Evolutionary conservation across 1,284 basidiomycete species (phyloP), one percentile per base, ranked within the genome.

Genomic region (Trametes polyzona): DNA sequence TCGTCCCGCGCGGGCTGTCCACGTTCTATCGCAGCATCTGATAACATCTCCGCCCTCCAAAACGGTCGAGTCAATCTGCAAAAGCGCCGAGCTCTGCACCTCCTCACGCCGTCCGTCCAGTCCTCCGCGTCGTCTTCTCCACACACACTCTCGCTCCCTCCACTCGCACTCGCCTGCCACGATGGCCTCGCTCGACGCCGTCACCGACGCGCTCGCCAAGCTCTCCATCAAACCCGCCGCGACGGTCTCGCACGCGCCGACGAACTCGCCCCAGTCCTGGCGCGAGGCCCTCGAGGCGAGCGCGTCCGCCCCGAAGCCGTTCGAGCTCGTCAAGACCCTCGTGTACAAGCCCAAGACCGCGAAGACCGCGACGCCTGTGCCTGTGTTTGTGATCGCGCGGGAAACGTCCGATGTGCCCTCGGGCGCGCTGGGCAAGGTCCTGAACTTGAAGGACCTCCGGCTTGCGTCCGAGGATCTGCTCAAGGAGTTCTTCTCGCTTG

Each of bases 291-390:
- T 93, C 64, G 73, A 77, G 55, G 76, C 79, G 6, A 72, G 73
- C 46, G 59, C 77, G 29, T 72, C 78, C 24, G 76, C 80, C 30
- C 88, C 90, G 1, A 70, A 75, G 48, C 74, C 77, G 6, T 91
- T 88, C 69, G 82, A 90, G 69, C 78, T 91, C 64, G 81, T 89
- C 71, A 94, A 95, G 74, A 91, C 88, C 32, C 83, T 95, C 65
- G 89, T 94, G 52, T 94, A 91, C 83, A 95, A 95, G 70, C 92
- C 93, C 33, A 94, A 94, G 75, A 94, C 94, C 1, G 90, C 95
- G 46, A 97, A 97, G 76, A 83, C 84, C 0, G 93, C 92, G 6
- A 86, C 84, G 24, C 87, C 93, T 1, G 83, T 93, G 53, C 95
- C 95, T 7, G 86, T 97, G 51, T 83, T 98, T 50, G 87, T 96